A percentile compares a stretch with the other conserved stretches of the same genome.
Evolutionary conservation across 371 early-diverging fungal genomes (phyloP).

Genomic region (Actinomortierella ambigua): DNA sequence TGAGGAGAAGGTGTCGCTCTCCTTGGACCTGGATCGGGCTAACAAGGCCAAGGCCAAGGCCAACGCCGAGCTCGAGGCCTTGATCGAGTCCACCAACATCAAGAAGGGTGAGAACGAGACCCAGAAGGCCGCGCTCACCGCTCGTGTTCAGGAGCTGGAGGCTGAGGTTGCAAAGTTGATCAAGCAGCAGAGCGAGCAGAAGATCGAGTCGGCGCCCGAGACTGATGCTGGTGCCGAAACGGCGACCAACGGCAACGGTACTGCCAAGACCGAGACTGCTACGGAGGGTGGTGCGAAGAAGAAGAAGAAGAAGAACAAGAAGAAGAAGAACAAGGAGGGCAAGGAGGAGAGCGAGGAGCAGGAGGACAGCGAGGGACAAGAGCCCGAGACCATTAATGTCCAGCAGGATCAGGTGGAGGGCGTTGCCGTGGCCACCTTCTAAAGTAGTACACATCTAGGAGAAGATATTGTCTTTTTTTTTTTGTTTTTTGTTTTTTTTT

Average conservation of each 20-base stretch:
- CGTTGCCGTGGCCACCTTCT: slow-evolving; percentile 38
- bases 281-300: slow-evolving; percentile 8
- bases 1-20: slow-evolving; percentile 9
- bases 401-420: slow-evolving; percentile 43
- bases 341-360: slow-evolving; percentile 7
- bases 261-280: slow-evolving; percentile 6
- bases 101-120: slow-evolving; percentile 23
- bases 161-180: too few relatives aligned
- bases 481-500: background rate
- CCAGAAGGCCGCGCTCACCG: slow-evolving; percentile 11
- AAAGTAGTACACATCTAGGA: too few relatives aligned
- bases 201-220: background rate
- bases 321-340: slow-evolving; percentile 29
- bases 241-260: slow-evolving; percentile 1
- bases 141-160: slow-evolving; percentile 30
- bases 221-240: background rate
- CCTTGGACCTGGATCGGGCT: slow-evolving; percentile 9
- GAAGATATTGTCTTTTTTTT: too few relatives aligned
- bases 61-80: slow-evolving; percentile 14
- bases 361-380: slow-evolving; percentile 1
- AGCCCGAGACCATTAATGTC: slow-evolving; percentile 13
- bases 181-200: slow-evolving; percentile 15
- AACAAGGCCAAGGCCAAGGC: slow-evolving; percentile 13
- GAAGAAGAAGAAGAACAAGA: slow-evolving; percentile 20
- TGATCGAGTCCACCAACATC: slow-evolving; percentile 18